These are phyloP conservation scores for Fennellomyces sp. DNA, from an alignment of 371 early-diverging fungal genomes.

Conservation along the genomic window DNA sequence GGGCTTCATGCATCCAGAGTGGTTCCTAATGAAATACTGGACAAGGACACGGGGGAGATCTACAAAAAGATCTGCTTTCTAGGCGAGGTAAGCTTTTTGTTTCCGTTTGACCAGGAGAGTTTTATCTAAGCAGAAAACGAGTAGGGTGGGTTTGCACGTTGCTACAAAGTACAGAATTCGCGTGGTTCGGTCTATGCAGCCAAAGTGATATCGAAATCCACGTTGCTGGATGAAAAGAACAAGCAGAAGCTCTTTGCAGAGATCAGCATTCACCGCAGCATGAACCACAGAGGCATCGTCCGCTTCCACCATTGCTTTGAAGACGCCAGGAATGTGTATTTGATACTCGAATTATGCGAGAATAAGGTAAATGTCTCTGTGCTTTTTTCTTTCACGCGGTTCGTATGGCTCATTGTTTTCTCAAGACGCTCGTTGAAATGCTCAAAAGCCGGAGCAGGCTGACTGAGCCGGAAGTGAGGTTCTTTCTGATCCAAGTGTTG, in stretches of 20 bases:
- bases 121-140: not conserved
- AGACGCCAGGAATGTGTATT: conserved; percentile 87
- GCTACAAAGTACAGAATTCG: conserved; percentile 66
- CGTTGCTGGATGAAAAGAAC: conserved; percentile 61
- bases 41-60: conserved; percentile 9
- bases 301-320: conserved; percentile 86
- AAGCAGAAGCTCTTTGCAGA: conserved; percentile 80
- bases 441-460: conserved; percentile 78
- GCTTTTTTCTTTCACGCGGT: not conserved
- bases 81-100: conserved; percentile 20
- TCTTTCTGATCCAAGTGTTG: conserved; percentile 85
- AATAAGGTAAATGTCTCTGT: conserved; percentile 62
- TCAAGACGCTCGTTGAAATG: conserved; percentile 83
- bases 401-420: no score
- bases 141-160: conserved; percentile 93
- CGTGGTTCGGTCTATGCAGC: conserved; percentile 65
- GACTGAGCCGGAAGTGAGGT: conserved; percentile 90
- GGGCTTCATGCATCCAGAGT: conserved; percentile 4
- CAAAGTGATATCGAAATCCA: conserved; percentile 78
- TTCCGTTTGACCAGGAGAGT: not conserved
- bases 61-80: conserved; percentile 21
- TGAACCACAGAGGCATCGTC: conserved; percentile 88
- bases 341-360: conserved; percentile 95
- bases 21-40: conserved; percentile 16
- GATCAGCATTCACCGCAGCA: conserved; percentile 82